These are phyloP conservation scores for Salvia splendens DNA, from an alignment of 257 asterid species.

Conservation along the genomic window DNA sequence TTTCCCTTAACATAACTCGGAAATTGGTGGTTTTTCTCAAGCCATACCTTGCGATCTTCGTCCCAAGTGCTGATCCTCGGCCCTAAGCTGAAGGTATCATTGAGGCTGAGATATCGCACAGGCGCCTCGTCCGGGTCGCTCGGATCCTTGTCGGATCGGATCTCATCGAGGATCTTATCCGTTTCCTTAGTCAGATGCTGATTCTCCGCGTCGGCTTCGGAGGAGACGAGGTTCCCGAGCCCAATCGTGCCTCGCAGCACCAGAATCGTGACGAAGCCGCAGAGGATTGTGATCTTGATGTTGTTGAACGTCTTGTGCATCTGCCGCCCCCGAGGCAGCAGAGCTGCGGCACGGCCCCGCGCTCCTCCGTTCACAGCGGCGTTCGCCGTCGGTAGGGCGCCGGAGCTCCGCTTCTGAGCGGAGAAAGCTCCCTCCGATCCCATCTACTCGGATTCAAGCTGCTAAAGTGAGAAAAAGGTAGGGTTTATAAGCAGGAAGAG, in stretches of 20 bases:
- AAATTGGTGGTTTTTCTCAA: conserved; percentile 60
- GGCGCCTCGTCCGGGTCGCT: conserved; percentile 43
- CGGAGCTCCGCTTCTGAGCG: conserved; percentile 66
- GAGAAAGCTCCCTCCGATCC: conserved; percentile 61
- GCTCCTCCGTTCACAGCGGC: conserved; percentile 49
- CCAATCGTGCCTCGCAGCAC: conserved; percentile 93
- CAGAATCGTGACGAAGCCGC: conserved; percentile 83
- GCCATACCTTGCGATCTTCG: conserved; percentile 68
- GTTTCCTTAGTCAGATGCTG: conserved; percentile 67
- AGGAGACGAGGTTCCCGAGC: conserved; percentile 59
- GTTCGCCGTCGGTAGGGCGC: conserved; percentile 49
- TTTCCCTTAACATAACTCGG: conserved; percentile 63
- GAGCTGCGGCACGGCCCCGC: conserved; percentile 46
- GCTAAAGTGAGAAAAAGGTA: neutral
- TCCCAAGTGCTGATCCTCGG: conserved; percentile 74
- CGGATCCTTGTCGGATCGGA: conserved; percentile 73
- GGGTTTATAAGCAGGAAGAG: conserved; percentile 1
- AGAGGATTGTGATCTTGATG: conserved; percentile 72
- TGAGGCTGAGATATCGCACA: conserved; percentile 39
- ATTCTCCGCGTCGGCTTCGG: conserved; percentile 66
- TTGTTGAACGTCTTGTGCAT: conserved; percentile 73
- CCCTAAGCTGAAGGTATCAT: conserved; percentile 57
- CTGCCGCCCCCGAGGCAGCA: conserved; percentile 69
- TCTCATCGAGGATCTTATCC: conserved; percentile 69
- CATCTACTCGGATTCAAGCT: conserved; percentile 35